Evolutionary conservation across 176 grass and related monocot species (phyloP).

Genomic region (Typha latifolia): DNA sequence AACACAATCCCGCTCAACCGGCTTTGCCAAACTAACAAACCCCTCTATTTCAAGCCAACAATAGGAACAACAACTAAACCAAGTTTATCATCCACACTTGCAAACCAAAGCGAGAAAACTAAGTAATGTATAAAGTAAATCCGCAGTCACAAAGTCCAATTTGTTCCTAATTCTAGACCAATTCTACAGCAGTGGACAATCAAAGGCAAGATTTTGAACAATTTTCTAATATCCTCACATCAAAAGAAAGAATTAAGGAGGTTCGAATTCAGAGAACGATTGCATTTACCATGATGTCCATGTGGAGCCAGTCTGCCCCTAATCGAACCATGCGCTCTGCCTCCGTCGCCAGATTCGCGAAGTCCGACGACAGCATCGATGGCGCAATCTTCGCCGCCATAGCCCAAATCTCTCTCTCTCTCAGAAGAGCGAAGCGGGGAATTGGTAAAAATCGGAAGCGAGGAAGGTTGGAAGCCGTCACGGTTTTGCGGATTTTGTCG

Average conservation of each 20-base stretch:
- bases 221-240: not conserved
- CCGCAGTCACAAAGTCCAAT: not conserved
- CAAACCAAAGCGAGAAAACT: too few species aligned
- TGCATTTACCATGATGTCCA: constrained; percentile 90
- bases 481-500: too few species aligned
- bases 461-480: too few species aligned
- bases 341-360: constrained; percentile 62
- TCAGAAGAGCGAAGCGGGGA: not conserved
- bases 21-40: too few species aligned
- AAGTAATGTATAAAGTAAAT: not conserved
- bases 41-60: too few species aligned
- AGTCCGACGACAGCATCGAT: constrained; percentile 92
- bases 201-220: not conserved
- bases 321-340: constrained; percentile 70
- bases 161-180: not conserved
- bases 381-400: constrained; percentile 57
- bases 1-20: too few species aligned
- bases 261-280: not conserved
- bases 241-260: not conserved
- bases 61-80: too few species aligned
- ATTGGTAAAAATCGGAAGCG: not conserved
- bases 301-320: constrained; percentile 99
- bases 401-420: constrained; percentile 10
- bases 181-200: not conserved
- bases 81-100: too few species aligned